Base-by-base conservation (phyloP, 106 monocot genomes). In the Iris macrosiphon region DNA sequence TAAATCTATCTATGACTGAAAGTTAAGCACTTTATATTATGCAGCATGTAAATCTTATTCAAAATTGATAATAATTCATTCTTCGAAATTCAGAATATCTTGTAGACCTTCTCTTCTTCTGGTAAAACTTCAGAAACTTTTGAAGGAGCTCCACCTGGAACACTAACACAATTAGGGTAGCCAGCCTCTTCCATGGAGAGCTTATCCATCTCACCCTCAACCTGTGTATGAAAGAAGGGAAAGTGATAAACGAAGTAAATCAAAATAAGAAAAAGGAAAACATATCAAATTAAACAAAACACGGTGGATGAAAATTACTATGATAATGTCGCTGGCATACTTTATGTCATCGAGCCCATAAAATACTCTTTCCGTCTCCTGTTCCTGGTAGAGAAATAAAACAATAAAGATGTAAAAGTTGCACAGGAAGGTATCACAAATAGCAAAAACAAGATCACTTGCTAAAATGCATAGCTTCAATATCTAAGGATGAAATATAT, bases 271-370 rank as follows among this genome's bases (percentile, higher is more conserved):
- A 24, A 55, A 33, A 15, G 39, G 35, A 11, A 10, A n/a, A 55
- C 63, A 4, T 10, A 21, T 2, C 20, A 8, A 43, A 45, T 2
- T n/a, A 25, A 52, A 58, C 6, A 45, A 41, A 11, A 10, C 35
- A 55, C 63, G 50, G 33, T 43, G 19, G 42, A 65, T 53, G 55
- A 41, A 55, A 25, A 64, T 72, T 87, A 89, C 94, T 76, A 94
- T 94, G 39, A 94, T 94, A 33, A 94, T 58, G 18, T 92, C 92
- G 27, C 26, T 68, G 31, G 60, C 41, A 41, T 64, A 40, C 44
- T 59, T 63, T 62, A 95, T 82, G 71, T 95, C 95, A 66, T 95
- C 89, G 28, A 95, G 73, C n/a, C 95, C 95, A 68, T 85, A 95
- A 45, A 95, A 79, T 59, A 95, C 79, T 54, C 61, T 85, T 67